Evolutionary conservation across 768 basidiomycete species (phyloP).

Genomic region (Auricularia auricula-judae): DNA sequence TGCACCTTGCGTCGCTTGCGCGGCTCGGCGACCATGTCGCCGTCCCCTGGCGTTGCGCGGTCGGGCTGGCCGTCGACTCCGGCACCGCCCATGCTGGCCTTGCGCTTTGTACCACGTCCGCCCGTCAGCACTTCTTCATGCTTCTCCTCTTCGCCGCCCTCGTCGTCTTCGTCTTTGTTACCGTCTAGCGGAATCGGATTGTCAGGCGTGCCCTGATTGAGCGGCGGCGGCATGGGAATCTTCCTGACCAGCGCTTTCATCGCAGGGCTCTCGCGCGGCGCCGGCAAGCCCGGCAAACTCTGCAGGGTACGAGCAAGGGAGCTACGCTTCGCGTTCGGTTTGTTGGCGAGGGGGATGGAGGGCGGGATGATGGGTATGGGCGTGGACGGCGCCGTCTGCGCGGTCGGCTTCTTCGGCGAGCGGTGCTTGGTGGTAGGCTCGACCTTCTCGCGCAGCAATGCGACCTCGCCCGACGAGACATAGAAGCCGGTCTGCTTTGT

Average conservation of each 20-base stretch:
- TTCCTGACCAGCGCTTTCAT: neutral
- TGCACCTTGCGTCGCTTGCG: neutral
- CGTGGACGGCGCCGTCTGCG: conserved; percentile 13
- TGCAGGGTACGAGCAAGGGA: neutral
- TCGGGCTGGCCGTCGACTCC: neutral
- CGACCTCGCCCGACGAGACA: conserved; percentile 81
- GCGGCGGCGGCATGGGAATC: neutral
- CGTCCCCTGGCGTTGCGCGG: neutral
- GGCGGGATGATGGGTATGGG: conserved; percentile 11
- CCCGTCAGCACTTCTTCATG: neutral
- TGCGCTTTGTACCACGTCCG: conserved; percentile 25
- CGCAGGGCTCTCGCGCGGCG: neutral
- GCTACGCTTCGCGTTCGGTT: neutral
- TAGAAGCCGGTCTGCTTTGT: conserved; percentile 92
- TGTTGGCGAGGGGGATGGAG: conserved; percentile 8
- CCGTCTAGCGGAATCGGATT: neutral
- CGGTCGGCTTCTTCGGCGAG: conserved; percentile 63
- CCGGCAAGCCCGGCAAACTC: neutral
- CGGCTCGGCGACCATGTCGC: neutral
- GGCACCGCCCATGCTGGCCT: conserved; percentile 21
- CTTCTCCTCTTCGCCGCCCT: neutral
- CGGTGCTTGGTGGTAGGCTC: conserved; percentile 22
- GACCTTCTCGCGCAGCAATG: conserved; percentile 68
- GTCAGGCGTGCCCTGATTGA: neutral
- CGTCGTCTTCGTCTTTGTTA: neutral